Evolutionary conservation across 257 asterid genomes (phyloP).

Genomic region (Phtheirospermum japonicum): DNA sequence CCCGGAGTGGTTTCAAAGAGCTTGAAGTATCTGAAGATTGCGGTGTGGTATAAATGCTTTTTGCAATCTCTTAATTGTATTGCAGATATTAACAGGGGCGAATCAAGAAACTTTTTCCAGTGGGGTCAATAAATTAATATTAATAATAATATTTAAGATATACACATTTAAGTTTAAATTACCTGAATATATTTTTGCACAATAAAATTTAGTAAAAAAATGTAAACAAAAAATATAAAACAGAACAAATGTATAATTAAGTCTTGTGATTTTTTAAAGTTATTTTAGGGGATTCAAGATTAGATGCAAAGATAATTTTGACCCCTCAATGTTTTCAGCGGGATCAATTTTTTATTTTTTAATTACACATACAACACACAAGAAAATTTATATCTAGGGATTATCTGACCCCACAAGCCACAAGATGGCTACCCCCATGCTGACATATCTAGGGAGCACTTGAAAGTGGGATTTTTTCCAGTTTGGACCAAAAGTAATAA

Average conservation of each 20-base stretch:
- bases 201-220: too few relatives aligned
- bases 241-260: neutral
- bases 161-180: neutral
- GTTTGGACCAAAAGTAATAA: too few relatives aligned
- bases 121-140: neutral
- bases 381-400: neutral
- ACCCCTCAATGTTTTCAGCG: neutral
- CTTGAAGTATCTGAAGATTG: constrained; percentile 97
- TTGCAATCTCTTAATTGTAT: constrained; percentile 9
- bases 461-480: too few relatives aligned
- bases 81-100: neutral
- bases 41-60: constrained; percentile 69
- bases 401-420: constrained; percentile 5
- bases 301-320: neutral
- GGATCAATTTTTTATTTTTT: too few relatives aligned
- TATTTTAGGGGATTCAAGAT: neutral
- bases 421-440: neutral
- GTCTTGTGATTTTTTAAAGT: neutral
- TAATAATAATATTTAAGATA: too few relatives aligned
- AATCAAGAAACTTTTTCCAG: neutral
- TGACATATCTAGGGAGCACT: neutral
- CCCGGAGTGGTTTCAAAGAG: constrained; percentile 89
- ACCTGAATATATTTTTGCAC: neutral
- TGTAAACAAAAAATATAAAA: too few relatives aligned
- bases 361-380: neutral